Evolutionary conservation across 2,329 filamentous ascomycete species (phyloP).

Genomic region (Phyllosticta ampelicida): DNA sequence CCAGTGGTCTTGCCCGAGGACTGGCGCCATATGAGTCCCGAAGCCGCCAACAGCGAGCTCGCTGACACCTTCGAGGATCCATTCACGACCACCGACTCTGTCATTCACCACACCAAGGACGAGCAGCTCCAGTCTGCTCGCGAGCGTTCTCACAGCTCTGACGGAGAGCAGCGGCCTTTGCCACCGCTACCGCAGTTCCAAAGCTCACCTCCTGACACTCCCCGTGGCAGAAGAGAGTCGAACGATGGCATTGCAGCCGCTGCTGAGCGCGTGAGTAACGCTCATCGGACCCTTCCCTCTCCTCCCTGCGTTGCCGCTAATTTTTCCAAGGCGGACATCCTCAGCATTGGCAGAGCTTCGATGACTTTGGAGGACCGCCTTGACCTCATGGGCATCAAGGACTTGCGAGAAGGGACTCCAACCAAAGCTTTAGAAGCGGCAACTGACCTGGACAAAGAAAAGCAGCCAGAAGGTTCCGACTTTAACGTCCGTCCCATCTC

Average conservation of each 20-base stretch:
- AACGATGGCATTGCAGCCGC: slow-evolving; percentile 57
- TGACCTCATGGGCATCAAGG: slow-evolving; percentile 73
- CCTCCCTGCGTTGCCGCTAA: slow-evolving; percentile 54
- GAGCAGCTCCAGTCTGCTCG: slow-evolving; percentile 38
- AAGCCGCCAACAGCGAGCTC: slow-evolving; percentile 45
- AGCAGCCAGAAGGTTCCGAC: slow-evolving; percentile 29
- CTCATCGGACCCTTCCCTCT: slow-evolving; percentile 59
- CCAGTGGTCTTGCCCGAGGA: slow-evolving; percentile 96
- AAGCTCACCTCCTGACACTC: slow-evolving; percentile 40
- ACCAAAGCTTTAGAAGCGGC: slow-evolving; percentile 20
- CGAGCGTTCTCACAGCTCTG: slow-evolving; percentile 65
- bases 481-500: slow-evolving; percentile 73
- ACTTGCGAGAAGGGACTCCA: slow-evolving; percentile 32
- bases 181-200: slow-evolving; percentile 68
- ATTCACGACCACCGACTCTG: slow-evolving; percentile 39
- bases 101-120: slow-evolving; percentile 9
- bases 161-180: slow-evolving; percentile 71
- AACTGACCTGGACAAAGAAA: slow-evolving; percentile 2
- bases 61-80: slow-evolving; percentile 51
- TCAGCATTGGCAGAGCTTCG: slow-evolving; percentile 59
- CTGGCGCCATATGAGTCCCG: slow-evolving; percentile 72
- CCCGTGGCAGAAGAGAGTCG: slow-evolving; percentile 41
- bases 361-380: slow-evolving; percentile 82
- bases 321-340: slow-evolving; percentile 64
- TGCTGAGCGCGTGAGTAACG: slow-evolving; percentile 58